A percentile compares a stretch with the other conserved stretches of the same genome.
These are phyloP conservation scores for Eucalyptus cloeziana DNA, from an alignment of 345 rosid genomes.

Conservation along the genomic window DNA sequence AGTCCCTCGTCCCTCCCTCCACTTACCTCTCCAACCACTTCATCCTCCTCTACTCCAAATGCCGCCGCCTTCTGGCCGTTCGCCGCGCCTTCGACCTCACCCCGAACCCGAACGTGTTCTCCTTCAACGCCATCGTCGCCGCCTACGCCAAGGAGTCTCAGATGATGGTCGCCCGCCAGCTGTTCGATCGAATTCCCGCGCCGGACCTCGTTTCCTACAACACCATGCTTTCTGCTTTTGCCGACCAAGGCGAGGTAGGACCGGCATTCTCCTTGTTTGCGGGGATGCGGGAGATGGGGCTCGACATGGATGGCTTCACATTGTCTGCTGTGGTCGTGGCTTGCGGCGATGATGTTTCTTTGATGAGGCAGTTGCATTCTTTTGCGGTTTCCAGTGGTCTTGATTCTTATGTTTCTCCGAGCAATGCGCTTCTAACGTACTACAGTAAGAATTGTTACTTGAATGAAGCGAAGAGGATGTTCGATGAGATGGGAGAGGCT, in stretches of 20 bases:
- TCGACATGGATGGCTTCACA: constrained; percentile 67
- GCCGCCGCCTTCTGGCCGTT: constrained; percentile 42
- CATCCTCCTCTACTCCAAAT: constrained; percentile 79
- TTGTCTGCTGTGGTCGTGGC: constrained; percentile 66
- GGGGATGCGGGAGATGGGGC: constrained; percentile 38
- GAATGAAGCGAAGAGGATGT: constrained; percentile 54
- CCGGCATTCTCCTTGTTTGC: constrained; percentile 34
- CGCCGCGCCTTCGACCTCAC: constrained; percentile 30
- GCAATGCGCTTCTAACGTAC: constrained; percentile 47
- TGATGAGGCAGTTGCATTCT: constrained; percentile 60
- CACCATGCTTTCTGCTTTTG: constrained; percentile 67
- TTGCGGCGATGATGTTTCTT: constrained; percentile 21
- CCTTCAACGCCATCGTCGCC: constrained; percentile 55
- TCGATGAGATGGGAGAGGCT: constrained; percentile 40
- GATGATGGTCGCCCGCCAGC: constrained; percentile 26
- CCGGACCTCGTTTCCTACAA: constrained; percentile 80
- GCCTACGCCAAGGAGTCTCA: constrained; percentile 39
- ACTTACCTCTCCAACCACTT: constrained; percentile 86
- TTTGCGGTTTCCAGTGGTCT: constrained; percentile 45
- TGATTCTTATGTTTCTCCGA: constrained; percentile 56
- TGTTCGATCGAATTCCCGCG: constrained; percentile 78
- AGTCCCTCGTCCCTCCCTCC: constrained; percentile 50
- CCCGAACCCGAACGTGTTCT: constrained; percentile 50
- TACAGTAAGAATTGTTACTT: constrained; percentile 57
- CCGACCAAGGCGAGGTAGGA: constrained; percentile 33